Base-by-base conservation (phyloP, 2,329 filamentous ascomycete species). In the Colletotrichum navitas region DNA sequence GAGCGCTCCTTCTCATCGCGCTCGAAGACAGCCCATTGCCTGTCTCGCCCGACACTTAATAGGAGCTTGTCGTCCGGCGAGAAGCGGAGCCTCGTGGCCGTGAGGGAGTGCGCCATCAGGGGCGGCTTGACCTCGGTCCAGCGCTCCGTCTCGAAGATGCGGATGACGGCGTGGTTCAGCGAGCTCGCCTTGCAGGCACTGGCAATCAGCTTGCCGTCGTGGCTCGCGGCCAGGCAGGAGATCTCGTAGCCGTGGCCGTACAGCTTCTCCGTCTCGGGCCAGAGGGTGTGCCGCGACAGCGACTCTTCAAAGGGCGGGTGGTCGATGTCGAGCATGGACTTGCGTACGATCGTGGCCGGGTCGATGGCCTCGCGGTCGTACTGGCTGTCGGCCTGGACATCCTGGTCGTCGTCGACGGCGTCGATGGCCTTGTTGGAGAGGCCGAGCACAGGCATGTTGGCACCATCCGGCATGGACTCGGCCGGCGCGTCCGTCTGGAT, bases 171-270 rank as follows among this genome's bases (percentile, higher is more conserved):
- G 79, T 99, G 96, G 80, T 98, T 96, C 68, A 95, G 86, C 1
- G 94, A 97, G 78, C 92, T 97, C 24, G 96, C 96, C 78, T 93
- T 94, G 84, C 96, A 99, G 2, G 96, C 94, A 64, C 95, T 98
- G 41, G 96, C 96, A 18, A 99, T 87, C 29, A 98, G 81, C 4
- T 82, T 85, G 16, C 93, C 92, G 76, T 94, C 91, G 77, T 93
- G 89, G 77, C 90, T 94, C 10, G 92, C 88, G 14, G 95, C 93
- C 21, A 97, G 89, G 47, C 94, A 93, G 2, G 94, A 97, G 61
- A 99, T 95, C 81, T 99, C 96, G 82, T 98, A 98, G 39, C 96
- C 96, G 82, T 99, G 96, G 1, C 96, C 96, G 82, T 99, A 99
- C 1, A 99, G 88, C 83, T 99, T 99, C 81, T 99, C 96, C 8